Percentiles rank a stretch among this genome's conserved stretches.
Conservation (phyloP, 2,329 filamentous ascomycete species). For the Tolypocladium pustulatum region DNA sequence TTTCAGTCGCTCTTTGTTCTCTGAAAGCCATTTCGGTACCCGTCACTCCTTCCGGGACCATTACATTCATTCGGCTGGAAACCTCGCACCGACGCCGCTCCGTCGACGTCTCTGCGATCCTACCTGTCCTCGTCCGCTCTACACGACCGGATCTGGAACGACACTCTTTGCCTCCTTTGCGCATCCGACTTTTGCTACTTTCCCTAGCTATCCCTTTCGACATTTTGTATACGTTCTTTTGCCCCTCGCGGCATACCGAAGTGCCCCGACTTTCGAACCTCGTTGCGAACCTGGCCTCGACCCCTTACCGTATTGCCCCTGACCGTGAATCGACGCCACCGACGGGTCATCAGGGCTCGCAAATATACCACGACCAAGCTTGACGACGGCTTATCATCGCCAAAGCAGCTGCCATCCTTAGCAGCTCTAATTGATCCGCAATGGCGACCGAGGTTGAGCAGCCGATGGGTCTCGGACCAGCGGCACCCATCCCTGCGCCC, state of each 20-base stretch:
- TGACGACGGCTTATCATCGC: neutral
- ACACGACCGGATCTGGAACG: constrained; percentile 8
- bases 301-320: neutral
- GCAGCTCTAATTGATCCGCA: neutral
- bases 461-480: constrained; percentile 19
- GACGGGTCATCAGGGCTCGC: neutral
- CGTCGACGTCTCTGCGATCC: constrained; percentile 7
- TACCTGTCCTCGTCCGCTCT: constrained; percentile 8
- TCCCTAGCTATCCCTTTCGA: constrained; percentile 1
- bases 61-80: constrained; percentile 31
- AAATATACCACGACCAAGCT: neutral
- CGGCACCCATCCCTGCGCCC: constrained; percentile 9
- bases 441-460: constrained; percentile 31
- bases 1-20: constrained; percentile 41
- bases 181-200: constrained; percentile 5
- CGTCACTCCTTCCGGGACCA: constrained; percentile 42
- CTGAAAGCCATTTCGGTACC: constrained; percentile 28
- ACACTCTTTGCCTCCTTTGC: constrained; percentile 14
- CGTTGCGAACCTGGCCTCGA: neutral
- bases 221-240: neutral
- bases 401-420: neutral
- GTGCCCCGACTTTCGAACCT: neutral
- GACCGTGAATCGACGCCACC: neutral
- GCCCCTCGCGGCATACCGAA: neutral
- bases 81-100: constrained; percentile 6